Base-by-base conservation (phyloP, 106 monocot genomes). In the Apostasia ramifera region DNA sequence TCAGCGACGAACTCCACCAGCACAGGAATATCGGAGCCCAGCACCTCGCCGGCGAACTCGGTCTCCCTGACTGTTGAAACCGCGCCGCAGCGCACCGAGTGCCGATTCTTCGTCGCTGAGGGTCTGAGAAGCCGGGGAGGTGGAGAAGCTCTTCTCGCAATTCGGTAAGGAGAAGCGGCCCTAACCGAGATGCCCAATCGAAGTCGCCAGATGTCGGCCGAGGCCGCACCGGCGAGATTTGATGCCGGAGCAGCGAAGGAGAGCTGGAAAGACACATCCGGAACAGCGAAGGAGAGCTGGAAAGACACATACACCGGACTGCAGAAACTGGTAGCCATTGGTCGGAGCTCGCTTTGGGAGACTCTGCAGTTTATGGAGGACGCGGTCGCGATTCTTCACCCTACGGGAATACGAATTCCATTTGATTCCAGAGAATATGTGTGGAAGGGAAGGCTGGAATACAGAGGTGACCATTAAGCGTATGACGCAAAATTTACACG, bases 1-100 rank as follows among this genome's bases (percentile, higher is more conserved):
- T 84, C 81, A 5, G 95, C 92, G 10, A 97, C 86, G 73, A 97
- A 97, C 66, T 97, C 95, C 40, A 97, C 95, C 44, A 97, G 79
- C 62, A 97, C 95, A 1, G 92, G 92, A 1, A 79, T 51, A 2
- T 86, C 86, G 52, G 95, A 89, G 47, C 62, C 63, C 81, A 97
- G 55, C 43, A 97, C 95, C 77, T 82, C 82, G 10, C 69, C 72
- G 10, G 68, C 14, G 74, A 92, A 97, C 71, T 84, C 82, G 60
- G 76, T 68, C 80, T 94, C 66, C 0, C 70, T 71, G 55, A 94
- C 73, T 40, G 63, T 66, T 45, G 6, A 58, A 12, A 74, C 84
- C 42, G 85, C 84, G 49, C 63, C 71, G 67, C 93, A 94, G 38
- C 90, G 71, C 14, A 83, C 68, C 6, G 49, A 7, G 14, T 39